A percentile compares a stretch with the other conserved stretches of the same genome.
Conservation (phyloP, 768 basidiomycete species). For the Mycena amicta region DNA sequence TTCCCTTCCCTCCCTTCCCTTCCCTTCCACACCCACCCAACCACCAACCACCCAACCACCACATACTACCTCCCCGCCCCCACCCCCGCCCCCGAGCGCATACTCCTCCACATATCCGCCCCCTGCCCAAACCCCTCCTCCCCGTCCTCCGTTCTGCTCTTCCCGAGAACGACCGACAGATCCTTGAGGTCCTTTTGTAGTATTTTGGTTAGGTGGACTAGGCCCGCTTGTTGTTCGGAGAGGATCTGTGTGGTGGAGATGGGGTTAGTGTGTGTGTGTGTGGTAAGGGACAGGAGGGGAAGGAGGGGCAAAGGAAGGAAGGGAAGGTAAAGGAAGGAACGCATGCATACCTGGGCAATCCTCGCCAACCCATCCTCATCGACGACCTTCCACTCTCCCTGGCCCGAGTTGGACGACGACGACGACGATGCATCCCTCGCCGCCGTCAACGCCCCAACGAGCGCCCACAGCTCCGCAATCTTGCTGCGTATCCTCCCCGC, state of each 20-base stretch:
- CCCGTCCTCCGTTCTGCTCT: conserved; percentile 26
- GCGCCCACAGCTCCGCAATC: conserved; percentile 84
- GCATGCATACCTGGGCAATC: conserved; percentile 2
- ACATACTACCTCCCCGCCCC: background rate
- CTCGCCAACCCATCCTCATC: conserved; percentile 4
- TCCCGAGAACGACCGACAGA: conserved; percentile 63
- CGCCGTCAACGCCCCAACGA: conserved; percentile 73
- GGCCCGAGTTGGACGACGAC: background rate
- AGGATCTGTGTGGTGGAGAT: too few species aligned
- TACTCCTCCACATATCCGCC: conserved; percentile 17
- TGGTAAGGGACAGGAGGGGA: too few species aligned
- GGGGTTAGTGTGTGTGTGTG: too few species aligned
- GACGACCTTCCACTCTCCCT: conserved; percentile 25
- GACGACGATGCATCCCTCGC: conserved; percentile 42
- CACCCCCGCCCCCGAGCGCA: conserved; percentile 29
- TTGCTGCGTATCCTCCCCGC: conserved; percentile 66
- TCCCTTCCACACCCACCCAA: background rate
- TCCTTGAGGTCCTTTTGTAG: conserved; percentile 66
- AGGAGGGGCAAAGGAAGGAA: background rate
- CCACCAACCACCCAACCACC: background rate
- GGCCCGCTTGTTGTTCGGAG: conserved; percentile 74
- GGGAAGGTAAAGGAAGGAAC: background rate
- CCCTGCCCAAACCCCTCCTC: conserved; percentile 17
- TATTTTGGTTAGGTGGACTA: conserved; percentile 79
- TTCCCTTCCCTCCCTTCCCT: too few species aligned